These are phyloP conservation scores for Pseudotulostoma volvatum DNA, from an alignment of 495 filamentous ascomycete genomes.

Conservation along the genomic window DNA sequence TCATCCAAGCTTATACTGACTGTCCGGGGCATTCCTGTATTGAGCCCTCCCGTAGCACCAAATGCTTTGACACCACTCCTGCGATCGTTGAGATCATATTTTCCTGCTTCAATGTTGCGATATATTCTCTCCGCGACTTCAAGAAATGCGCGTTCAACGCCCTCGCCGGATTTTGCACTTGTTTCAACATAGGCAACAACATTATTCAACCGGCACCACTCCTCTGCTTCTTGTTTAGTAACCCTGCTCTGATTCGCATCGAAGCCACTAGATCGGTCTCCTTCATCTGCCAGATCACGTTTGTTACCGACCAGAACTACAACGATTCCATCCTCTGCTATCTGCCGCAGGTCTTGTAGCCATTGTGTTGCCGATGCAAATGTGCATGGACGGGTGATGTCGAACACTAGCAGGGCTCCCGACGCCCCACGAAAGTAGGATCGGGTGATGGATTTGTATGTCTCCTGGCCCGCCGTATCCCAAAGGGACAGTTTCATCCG, in stretches of 20 bases:
- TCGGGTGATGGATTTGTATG: constrained; percentile 85
- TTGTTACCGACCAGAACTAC: constrained; percentile 95
- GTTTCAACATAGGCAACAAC: constrained; percentile 88
- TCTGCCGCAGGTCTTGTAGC: constrained; percentile 81
- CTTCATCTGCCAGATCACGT: constrained; percentile 45
- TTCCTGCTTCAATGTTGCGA: constrained; percentile 83
- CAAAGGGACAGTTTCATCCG: constrained; percentile 73
- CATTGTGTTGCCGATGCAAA: constrained; percentile 75
- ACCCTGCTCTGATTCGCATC: constrained; percentile 58
- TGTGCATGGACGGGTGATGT: constrained; percentile 73
- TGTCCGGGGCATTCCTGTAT: constrained; percentile 28
- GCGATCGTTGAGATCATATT: constrained; percentile 86
- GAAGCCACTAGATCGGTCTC: constrained; percentile 8
- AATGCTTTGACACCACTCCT: constrained; percentile 82
- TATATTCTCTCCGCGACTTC: constrained; percentile 88
- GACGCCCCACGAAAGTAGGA: constrained; percentile 90
- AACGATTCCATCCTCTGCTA: constrained; percentile 85
- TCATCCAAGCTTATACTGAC: constrained; percentile 43
- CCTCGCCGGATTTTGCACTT: constrained; percentile 83
- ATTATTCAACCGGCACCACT: constrained; percentile 70
- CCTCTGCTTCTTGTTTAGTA: constrained; percentile 59
- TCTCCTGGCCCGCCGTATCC: constrained; percentile 97
- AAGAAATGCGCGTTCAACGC: constrained; percentile 83
- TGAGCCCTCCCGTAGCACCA: constrained; percentile 33
- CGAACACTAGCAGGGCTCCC: constrained; percentile 86